Percentiles rank a stretch among this genome's conserved stretches.
These are phyloP conservation scores for Gyromitra esculenta DNA, from an alignment of 2,329 filamentous ascomycete species.

Conservation along the genomic window DNA sequence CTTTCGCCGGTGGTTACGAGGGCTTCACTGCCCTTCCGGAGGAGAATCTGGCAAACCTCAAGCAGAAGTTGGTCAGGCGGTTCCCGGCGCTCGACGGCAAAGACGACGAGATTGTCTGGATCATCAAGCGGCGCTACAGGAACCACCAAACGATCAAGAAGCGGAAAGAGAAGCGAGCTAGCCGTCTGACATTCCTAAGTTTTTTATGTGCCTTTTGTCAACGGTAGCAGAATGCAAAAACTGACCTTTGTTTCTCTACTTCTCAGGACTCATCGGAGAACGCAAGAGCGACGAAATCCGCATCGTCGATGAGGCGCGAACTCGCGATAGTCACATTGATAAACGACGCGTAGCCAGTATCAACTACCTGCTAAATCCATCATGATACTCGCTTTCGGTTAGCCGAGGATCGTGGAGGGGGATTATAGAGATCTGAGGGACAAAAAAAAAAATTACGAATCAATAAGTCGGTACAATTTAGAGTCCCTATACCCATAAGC, in stretches of 20 bases:
- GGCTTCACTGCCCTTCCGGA: constrained; percentile 51
- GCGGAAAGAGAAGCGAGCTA: constrained; percentile 53
- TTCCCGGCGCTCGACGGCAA: constrained; percentile 51
- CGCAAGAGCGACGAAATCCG: constrained; percentile 48
- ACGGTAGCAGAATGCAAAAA: constrained; percentile 18
- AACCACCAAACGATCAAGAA: constrained; percentile 53
- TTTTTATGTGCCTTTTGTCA: constrained; percentile 26
- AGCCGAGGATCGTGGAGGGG: constrained; percentile 44
- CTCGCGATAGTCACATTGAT: constrained; percentile 45
- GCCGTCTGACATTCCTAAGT: constrained; percentile 48
- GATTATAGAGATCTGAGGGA: constrained; percentile 37
- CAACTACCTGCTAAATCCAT: constrained; percentile 49
- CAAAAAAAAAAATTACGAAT: constrained; percentile 49
- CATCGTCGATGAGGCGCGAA: constrained; percentile 50
- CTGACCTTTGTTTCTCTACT: constrained; percentile 29
- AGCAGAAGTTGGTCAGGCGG: constrained; percentile 46
- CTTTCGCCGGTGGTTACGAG: constrained; percentile 52
- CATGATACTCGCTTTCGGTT: constrained; percentile 48
- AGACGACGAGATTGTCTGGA: constrained; percentile 51
- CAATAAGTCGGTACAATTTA: constrained; percentile 48
- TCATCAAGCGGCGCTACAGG: constrained; percentile 51
- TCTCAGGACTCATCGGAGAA: constrained; percentile 49
- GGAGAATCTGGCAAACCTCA: constrained; percentile 52
- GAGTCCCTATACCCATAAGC: constrained; percentile 46
- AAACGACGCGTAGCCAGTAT: constrained; percentile 48